These are phyloP conservation scores for Sporobolomyces pararoseus DNA, from an alignment of 768 basidiomycete genomes.

Conservation along the genomic window DNA sequence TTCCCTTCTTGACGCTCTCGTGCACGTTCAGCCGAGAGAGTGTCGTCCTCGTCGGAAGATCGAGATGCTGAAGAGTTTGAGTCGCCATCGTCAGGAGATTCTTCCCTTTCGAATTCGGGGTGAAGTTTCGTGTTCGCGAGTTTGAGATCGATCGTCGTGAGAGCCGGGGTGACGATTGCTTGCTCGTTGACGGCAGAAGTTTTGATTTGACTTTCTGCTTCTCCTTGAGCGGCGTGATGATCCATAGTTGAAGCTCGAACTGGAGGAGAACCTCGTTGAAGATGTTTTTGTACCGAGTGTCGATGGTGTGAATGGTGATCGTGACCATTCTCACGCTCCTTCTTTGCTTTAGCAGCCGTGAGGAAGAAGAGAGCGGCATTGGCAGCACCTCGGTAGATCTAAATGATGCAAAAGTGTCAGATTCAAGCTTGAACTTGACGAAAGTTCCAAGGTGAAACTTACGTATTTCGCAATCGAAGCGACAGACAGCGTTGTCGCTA, in stretches of 20 bases:
- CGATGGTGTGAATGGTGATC: constrained; percentile 3
- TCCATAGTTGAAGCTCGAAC: background rate
- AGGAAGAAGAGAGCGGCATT: constrained; percentile 33
- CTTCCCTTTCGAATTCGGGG: background rate
- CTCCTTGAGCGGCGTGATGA: background rate
- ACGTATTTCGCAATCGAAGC: constrained; percentile 50
- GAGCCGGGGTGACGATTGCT: background rate
- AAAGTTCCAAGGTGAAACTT: constrained; percentile 44
- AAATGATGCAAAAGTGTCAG: background rate
- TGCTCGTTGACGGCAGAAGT: constrained; percentile 22
- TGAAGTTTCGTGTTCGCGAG: constrained; percentile 8
- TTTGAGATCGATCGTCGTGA: background rate
- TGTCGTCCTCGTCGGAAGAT: background rate
- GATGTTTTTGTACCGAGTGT: background rate
- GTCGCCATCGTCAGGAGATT: background rate
- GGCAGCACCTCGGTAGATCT: constrained; percentile 33
- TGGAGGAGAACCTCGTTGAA: background rate
- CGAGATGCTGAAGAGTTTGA: too few relatives aligned
- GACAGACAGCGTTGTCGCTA: constrained; percentile 39
- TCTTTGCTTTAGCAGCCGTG: constrained; percentile 16
- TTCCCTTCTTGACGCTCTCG: background rate
- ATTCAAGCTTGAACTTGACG: too few relatives aligned
- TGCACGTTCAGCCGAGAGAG: background rate
- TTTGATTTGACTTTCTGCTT: background rate
- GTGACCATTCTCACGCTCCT: background rate